Conservation (phyloP, 176 grass and related monocot genomes). For the Musa troglodytarum region DNA sequence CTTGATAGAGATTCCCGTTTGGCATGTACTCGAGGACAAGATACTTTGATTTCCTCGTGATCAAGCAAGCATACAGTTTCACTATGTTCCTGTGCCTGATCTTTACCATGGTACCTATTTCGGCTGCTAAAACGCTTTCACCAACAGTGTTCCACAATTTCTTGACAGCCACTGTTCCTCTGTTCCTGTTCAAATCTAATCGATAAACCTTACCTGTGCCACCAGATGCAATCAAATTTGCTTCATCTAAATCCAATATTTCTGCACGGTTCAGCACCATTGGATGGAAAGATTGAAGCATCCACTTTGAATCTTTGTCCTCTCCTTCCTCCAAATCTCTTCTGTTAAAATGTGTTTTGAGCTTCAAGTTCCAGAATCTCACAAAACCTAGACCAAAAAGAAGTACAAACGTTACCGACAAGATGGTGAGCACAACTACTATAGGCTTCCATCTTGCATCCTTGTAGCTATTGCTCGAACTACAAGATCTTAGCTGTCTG, state of each 20-base stretch:
- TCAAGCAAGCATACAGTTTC: constrained; percentile 59
- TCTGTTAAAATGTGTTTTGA: constrained; percentile 37
- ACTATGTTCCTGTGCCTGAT: constrained; percentile 70
- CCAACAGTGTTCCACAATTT: constrained; percentile 24
- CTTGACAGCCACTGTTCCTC: constrained; percentile 59
- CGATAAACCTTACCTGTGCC: constrained; percentile 57
- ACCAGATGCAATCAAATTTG: constrained; percentile 53
- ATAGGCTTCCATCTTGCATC: constrained; percentile 28
- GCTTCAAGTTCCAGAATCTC: constrained; percentile 60
- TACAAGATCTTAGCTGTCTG: constrained; percentile 43
- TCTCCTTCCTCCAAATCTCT: constrained; percentile 33
- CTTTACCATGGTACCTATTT: constrained; percentile 48
- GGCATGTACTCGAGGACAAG: constrained; percentile 57
- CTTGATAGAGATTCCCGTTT: constrained; percentile 71
- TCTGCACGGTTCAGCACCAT: constrained; percentile 42
- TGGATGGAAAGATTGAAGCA: constrained; percentile 49
- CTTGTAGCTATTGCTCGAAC: constrained; percentile 22
- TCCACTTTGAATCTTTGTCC: constrained; percentile 39
- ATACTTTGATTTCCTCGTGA: constrained; percentile 31
- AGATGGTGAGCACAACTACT: constrained; percentile 34
- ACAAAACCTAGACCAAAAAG: constrained; percentile 42
- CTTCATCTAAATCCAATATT: constrained; percentile 40
- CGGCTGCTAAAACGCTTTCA: constrained; percentile 36
- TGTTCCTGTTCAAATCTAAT: constrained; percentile 46
- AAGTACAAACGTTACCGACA: constrained; percentile 40